These are phyloP conservation scores for Luvunga scandens DNA, from an alignment of 345 rosid species.

Conservation along the genomic window DNA sequence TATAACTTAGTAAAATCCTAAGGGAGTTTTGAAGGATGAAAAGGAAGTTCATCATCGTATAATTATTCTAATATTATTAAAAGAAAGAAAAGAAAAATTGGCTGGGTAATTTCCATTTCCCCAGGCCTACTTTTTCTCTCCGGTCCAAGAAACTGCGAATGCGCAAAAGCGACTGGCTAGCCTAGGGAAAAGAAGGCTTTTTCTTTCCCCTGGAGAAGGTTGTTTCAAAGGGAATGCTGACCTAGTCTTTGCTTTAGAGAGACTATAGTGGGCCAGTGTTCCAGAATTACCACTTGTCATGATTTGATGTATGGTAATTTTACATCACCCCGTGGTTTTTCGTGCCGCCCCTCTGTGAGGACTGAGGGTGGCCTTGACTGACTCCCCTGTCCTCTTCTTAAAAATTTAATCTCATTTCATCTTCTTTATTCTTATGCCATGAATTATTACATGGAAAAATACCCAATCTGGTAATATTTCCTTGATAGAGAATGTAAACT, in stretches of 20 bases:
- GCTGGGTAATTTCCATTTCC: not conserved
- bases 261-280: not conserved
- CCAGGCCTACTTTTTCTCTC: not conserved
- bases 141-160: not conserved
- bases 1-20: no score
- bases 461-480: not conserved
- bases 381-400: not conserved
- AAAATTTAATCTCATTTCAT: not conserved
- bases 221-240: not conserved
- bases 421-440: not conserved
- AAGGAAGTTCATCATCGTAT: not conserved
- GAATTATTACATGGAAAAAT: not conserved
- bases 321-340: not conserved
- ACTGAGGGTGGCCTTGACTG: not conserved
- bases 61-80: not conserved
- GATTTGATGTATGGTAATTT: not conserved
- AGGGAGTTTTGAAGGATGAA: no score
- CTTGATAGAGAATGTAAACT: no score
- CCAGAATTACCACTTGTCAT: not conserved
- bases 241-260: not conserved
- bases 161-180: not conserved
- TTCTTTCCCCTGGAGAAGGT: not conserved
- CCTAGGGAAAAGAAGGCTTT: not conserved
- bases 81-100: no score
- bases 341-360: not conserved